These are phyloP conservation scores for Phialemonium atrogriseum DNA, from an alignment of 2,329 filamentous ascomycete genomes.

Conservation along the genomic window DNA sequence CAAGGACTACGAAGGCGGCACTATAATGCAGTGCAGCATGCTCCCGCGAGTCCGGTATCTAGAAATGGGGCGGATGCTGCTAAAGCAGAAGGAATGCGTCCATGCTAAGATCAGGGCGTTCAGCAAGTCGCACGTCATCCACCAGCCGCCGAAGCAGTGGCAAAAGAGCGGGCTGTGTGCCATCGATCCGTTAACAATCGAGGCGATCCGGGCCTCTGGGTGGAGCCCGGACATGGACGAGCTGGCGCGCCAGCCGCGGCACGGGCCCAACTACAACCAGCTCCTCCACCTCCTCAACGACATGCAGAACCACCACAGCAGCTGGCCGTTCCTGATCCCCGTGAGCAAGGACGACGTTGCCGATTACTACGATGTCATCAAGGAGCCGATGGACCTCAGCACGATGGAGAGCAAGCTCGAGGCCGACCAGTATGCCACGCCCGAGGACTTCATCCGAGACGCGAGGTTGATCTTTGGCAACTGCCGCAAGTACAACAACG, in stretches of 20 bases:
- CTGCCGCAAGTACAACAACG: conserved; percentile 93
- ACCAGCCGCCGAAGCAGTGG: conserved; percentile 81
- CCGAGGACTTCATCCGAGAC: conserved; percentile 88
- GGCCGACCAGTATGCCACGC: conserved; percentile 81
- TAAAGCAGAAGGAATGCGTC: conserved; percentile 95
- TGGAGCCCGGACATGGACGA: conserved; percentile 99
- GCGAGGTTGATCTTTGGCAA: conserved; percentile 88
- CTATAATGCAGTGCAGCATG: conserved; percentile 99
- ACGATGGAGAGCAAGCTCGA: conserved; percentile 97
- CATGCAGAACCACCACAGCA: conserved; percentile 84
- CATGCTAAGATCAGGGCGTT: conserved; percentile 92
- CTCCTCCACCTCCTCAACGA: conserved; percentile 89
- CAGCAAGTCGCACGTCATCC: conserved; percentile 79
- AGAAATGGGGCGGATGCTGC: conserved; percentile 83
- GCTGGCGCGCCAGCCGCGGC: conserved; percentile 84
- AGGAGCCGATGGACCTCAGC: conserved; percentile 90
- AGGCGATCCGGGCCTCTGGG: conserved; percentile 82
- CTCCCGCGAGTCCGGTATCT: conserved; percentile 90
- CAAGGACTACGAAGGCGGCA: conserved; percentile 98
- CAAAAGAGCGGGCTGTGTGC: conserved; percentile 50
- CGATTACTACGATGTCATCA: conserved; percentile 99
- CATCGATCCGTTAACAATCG: conserved; percentile 80
- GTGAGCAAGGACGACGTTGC: conserved; percentile 94
- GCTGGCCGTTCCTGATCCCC: conserved; percentile 91
- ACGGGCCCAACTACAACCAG: conserved; percentile 93